Evolutionary conservation across 805 yeast species (phyloP), one percentile per base, ranked within the genome.

Genomic region (Teunomyces funiuensis): DNA sequence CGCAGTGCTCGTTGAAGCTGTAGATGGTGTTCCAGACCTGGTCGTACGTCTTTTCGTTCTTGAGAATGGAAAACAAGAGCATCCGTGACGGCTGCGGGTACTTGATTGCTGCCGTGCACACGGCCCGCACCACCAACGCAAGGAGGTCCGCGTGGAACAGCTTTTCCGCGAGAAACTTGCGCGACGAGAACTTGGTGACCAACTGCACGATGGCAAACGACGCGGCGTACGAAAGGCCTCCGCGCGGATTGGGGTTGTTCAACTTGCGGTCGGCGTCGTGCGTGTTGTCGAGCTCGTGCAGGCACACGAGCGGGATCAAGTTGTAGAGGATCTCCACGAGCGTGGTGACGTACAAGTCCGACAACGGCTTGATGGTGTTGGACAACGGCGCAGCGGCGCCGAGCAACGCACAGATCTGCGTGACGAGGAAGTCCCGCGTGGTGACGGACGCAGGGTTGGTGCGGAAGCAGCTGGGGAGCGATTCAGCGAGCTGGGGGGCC

Each of bases 271-370:
- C 15, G 4, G 59, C 50, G 37, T 54, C 57, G 31, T 58, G 53
- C 2, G 45, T 34, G 9, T 49, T 50, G 3, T 40, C 16, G 16
- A 27, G 26, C 9, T 28, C 39, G 10, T 73, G 53, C 2, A 79
- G 33, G 10, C 61, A 45, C 2, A 63, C 57, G 11, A 58, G 54
- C 1, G 69, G 80, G 10, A 85, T 61, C 37, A 83, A 52, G 53
- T 85, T 85, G 60, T 82, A 83, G 6, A 84, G 57, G 38, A 77
- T 67, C 52, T 85, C 85, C 37, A 77, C 73, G 27, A 80, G 60
- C 9, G 80, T 73, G 0, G 80, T 74, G n/a, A 58, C 38, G 13
- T 64, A 41, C 15, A 59, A 48, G 30, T 51, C 53, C 3, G 77
- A 60, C 10, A 73, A 53, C 3, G 64, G 47, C 11, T 44, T 44